Base-by-base conservation (phyloP, 345 rosid species). In the Bruguiera parviflora region DNA sequence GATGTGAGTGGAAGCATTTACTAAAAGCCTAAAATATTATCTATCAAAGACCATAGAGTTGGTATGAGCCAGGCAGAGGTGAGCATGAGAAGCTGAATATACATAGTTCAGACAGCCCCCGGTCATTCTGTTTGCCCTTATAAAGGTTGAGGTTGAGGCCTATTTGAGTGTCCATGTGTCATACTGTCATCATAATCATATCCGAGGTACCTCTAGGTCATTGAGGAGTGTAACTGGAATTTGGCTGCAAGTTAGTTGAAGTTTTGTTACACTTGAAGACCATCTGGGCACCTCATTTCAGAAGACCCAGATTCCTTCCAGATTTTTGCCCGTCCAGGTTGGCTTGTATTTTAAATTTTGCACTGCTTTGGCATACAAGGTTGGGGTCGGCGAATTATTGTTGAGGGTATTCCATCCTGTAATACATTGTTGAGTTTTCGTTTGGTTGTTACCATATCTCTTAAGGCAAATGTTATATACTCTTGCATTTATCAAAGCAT, bases 401-500 rank as follows among this genome's bases (percentile, higher is more conserved):
- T 70, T 72, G 78, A 71, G 64, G 71, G 80, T 64, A 69, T 67
- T 64, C 31, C 74, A 76, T 76, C 70, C 57, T 75, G 77, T 77
- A 65, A 68, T 72, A 76, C 84, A 81, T 81, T 31, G 46, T 75
- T 79, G 56, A 66, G 67, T 60, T 63, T 60, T 64, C 46, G 28
- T 25, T 28, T 43, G 15, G 11, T 70, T 15, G 57, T 59, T 70
- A 56, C 65, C 35, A 49, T 57, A 74, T 71, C 69, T 27, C 39
- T 29, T 4, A 61, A 73, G 78, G 76, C 77, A 69, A 70, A 66
- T 70, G 78, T 66, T 59, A 24, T 6, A 73, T 70, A 70, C 75
- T 64, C 8, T 74, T 76, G 78, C 83, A 78, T 81, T 84, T 79
- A 73, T 78, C 74, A 25, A 68, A 73, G 71, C 73, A 67, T 22